Evolutionary conservation across 257 asterid genomes (phyloP).

Genomic region (Solanum lycopersicoides): DNA sequence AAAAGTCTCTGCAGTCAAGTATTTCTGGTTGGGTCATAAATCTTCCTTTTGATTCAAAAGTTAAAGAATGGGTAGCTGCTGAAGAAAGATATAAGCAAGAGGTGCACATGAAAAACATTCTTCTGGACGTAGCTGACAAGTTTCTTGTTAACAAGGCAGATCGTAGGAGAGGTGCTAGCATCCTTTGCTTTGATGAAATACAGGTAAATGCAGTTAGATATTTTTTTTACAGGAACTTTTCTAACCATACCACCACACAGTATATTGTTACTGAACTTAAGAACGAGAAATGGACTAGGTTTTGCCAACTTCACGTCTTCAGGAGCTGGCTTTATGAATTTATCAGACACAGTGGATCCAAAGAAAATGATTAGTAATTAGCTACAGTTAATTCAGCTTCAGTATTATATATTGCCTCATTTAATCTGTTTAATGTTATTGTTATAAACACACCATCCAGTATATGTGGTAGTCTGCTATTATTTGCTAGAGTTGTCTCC

Average conservation of each 20-base stretch:
- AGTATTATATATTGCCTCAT: neutral
- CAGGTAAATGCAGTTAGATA: conserved; percentile 39
- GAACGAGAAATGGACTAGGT: neutral
- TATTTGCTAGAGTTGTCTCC: neutral
- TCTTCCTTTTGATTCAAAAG: conserved; percentile 80
- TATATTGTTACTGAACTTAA: neutral
- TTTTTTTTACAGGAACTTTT: neutral
- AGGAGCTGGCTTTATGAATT: neutral
- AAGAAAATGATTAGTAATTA: neutral
- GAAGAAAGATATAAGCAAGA: conserved; percentile 92
- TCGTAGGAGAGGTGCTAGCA: conserved; percentile 59
- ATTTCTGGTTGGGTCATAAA: conserved; percentile 72
- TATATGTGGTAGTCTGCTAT: neutral
- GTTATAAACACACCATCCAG: neutral
- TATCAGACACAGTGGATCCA: neutral
- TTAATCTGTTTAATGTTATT: neutral
- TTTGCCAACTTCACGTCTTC: neutral
- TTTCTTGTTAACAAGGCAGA: conserved; percentile 64
- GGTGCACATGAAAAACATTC: conserved; percentile 69
- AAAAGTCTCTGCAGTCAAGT: conserved; percentile 58
- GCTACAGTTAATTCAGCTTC: neutral
- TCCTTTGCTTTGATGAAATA: conserved; percentile 91
- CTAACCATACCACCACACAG: neutral
- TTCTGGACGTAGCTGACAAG: conserved; percentile 89
- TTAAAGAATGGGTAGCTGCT: conserved; percentile 88